These are phyloP conservation scores for Talaromyces sp. DNA, from an alignment of 2,329 filamentous ascomycete genomes.

Conservation along the genomic window DNA sequence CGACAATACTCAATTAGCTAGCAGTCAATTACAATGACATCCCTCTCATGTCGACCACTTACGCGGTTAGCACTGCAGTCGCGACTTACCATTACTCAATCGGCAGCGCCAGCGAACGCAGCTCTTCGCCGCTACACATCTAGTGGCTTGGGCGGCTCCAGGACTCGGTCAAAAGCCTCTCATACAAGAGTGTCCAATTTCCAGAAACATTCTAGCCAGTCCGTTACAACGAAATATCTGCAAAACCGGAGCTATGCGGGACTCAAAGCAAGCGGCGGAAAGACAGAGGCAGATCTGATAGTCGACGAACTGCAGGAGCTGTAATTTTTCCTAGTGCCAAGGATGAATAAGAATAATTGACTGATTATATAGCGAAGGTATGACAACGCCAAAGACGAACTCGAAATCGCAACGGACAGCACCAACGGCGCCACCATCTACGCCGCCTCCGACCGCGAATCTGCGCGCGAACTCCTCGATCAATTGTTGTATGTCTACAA, in stretches of 20 bases:
- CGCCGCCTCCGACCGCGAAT: conserved; percentile 47
- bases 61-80: not conserved
- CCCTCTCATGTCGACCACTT: not conserved
- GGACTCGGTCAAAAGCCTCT: not conserved
- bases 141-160: not conserved
- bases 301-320: conserved; percentile 41
- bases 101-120: not conserved
- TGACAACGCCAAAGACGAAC: conserved; percentile 49
- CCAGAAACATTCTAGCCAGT: not conserved
- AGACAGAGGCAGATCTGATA: conserved; percentile 33
- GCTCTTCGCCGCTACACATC: not conserved
- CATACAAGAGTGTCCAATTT: not conserved
- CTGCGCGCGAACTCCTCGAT: conserved; percentile 47
- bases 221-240: not conserved
- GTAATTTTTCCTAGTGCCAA: too few species aligned
- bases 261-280: conserved; percentile 24
- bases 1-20: not conserved
- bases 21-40: not conserved
- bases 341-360: too few species aligned
- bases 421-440: conserved; percentile 48
- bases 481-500: conserved; percentile 38
- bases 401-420: conserved; percentile 51
- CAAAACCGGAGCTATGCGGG: not conserved
- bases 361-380: too few species aligned
- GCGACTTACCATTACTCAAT: too few species aligned